These are phyloP conservation scores for Planoprotostelium fungivorum DNA, from an alignment of 78 protist genomes.

Conservation along the genomic window DNA sequence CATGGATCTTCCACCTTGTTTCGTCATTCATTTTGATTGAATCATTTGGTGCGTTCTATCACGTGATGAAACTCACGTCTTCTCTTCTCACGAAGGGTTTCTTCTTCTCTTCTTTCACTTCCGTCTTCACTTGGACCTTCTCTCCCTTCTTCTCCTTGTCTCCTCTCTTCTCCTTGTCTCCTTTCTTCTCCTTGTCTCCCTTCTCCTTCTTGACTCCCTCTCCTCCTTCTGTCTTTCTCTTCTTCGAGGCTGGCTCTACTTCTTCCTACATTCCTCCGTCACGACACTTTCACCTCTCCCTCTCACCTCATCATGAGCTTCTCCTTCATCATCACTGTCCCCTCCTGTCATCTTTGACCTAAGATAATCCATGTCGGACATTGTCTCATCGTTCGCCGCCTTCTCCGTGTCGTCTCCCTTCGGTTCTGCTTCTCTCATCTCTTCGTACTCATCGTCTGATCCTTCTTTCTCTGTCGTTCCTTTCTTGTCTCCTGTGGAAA, in stretches of 20 bases:
- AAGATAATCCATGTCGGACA: background rate
- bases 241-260: too few species aligned
- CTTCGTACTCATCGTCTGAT: background rate
- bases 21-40: too few species aligned
- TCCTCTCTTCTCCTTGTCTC: constrained; percentile 3
- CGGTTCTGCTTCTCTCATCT: background rate
- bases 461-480: background rate
- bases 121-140: constrained; percentile 9
- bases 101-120: constrained; percentile 9
- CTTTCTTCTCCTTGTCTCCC: background rate
- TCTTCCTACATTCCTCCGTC: too few species aligned
- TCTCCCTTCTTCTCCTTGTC: constrained; percentile 3
- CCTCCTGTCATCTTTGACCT: background rate
- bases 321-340: background rate
- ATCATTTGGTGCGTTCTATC: too few species aligned
- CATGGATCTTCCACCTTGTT: constrained; percentile 47
- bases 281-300: too few species aligned
- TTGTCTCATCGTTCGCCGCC: background rate
- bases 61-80: too few species aligned
- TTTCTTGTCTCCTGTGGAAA: constrained; percentile 7
- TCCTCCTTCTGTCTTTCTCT: too few species aligned
- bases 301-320: background rate
- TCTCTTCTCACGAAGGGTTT: constrained; percentile 11
- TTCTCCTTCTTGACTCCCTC: too few species aligned
- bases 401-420: background rate